phyloP scores from a whole-genome alignment of 257 asterid genomes.

The Handroanthus guayacan region DNA sequence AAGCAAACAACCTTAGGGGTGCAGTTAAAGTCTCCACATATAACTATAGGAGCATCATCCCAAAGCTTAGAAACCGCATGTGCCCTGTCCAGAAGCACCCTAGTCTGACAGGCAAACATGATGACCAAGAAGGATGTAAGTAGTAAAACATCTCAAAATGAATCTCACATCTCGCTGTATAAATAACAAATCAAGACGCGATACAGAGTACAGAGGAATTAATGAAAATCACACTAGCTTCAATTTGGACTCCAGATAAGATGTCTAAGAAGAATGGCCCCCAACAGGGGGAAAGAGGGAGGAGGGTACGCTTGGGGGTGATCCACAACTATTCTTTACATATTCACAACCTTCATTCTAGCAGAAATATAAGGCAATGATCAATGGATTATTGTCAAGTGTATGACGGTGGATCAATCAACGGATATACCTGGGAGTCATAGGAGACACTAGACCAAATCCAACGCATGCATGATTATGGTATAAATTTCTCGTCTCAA shows the following conservation, averaged over 20 bases:
- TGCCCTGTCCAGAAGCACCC: conserved; percentile 86
- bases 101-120: conserved; percentile 61
- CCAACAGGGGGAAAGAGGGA: neutral
- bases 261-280: neutral
- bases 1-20: conserved; percentile 74
- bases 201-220: neutral
- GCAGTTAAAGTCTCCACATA: conserved; percentile 98
- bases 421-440: neutral
- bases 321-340: conserved; percentile 8
- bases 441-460: neutral
- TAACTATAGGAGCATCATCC: conserved; percentile 84
- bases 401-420: neutral
- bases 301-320: neutral
- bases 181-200: conserved; percentile 5
- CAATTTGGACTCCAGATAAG: conserved; percentile 9
- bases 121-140: conserved; percentile 26
- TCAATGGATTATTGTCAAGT: conserved; percentile 7
- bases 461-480: neutral
- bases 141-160: conserved; percentile 17
- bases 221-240: neutral
- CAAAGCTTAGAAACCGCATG: conserved; percentile 82
- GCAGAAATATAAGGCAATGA: conserved; percentile 2
- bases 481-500: neutral
- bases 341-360: neutral
- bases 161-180: neutral